These are phyloP conservation scores for Penicillium brevicompactum DNA, from an alignment of 2,329 filamentous ascomycete species.

Conservation along the genomic window DNA sequence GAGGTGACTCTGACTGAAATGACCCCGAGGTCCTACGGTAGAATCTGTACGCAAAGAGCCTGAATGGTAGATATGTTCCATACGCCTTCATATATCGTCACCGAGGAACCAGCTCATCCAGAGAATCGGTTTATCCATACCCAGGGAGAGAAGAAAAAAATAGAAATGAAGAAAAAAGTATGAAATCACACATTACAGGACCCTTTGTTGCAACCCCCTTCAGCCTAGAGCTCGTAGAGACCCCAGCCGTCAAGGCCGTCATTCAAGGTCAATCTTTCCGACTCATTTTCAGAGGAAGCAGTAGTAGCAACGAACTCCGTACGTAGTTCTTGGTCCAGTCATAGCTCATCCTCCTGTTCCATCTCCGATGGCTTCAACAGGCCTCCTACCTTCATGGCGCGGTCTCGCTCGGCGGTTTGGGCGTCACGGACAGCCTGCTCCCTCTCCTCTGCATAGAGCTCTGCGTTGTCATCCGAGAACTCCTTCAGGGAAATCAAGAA, in stretches of 20 bases:
- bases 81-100: constrained; percentile 5
- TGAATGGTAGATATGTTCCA: not conserved
- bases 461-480: constrained; percentile 92
- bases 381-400: constrained; percentile 91
- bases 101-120: constrained; percentile 4
- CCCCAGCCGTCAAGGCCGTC: constrained; percentile 64
- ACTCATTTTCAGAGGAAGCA: constrained; percentile 23
- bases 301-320: constrained; percentile 55
- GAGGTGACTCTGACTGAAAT: too few species aligned
- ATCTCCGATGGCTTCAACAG: constrained; percentile 97
- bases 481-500: constrained; percentile 98
- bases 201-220: not conserved
- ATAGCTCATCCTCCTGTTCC: constrained; percentile 78
- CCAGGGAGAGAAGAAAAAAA: not conserved
- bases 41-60: too few species aligned
- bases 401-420: constrained; percentile 85
- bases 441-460: constrained; percentile 91
- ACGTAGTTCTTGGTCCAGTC: constrained; percentile 73
- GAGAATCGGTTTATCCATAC: constrained; percentile 4
- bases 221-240: constrained; percentile 60
- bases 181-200: constrained; percentile 10
- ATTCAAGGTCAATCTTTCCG: constrained; percentile 24
- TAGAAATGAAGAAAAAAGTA: constrained; percentile 19
- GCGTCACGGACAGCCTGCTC: constrained; percentile 87
- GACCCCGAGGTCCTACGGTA: too few species aligned